Percentiles rank a stretch among this genome's conserved stretches.
These are phyloP conservation scores for Amaranthus hypochondriacus DNA, from an alignment of 148 eudicot species.

Conservation along the genomic window DNA sequence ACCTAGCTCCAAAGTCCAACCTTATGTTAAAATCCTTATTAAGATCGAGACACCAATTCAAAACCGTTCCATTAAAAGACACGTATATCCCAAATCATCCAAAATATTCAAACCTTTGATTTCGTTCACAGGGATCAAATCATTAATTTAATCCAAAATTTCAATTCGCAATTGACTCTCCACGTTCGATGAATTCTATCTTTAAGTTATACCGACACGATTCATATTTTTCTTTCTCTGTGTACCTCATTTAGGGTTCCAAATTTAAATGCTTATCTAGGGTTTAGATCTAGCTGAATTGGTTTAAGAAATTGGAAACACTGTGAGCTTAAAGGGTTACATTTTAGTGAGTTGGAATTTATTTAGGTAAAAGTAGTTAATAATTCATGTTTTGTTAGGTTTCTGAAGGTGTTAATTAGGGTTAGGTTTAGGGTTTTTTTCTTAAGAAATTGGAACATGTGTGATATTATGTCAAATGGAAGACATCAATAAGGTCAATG, in stretches of 20 bases:
- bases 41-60: not conserved
- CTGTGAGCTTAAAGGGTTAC: not conserved
- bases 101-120: slow-evolving; percentile 9
- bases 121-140: not conserved
- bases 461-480: slow-evolving; percentile 59
- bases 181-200: not conserved
- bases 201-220: not conserved
- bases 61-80: slow-evolving; percentile 8
- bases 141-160: not conserved
- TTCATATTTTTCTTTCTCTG: not conserved
- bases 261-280: not conserved
- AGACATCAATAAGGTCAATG: slow-evolving; percentile 35
- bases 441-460: slow-evolving; percentile 16
- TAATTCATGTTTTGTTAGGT: no score
- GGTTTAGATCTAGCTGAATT: slow-evolving; percentile 12
- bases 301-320: not conserved
- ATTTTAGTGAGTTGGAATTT: not conserved
- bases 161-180: slow-evolving; percentile 5
- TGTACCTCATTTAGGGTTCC: slow-evolving; percentile 6
- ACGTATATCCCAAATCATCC: slow-evolving; percentile 10
- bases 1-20: no score
- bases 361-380: not conserved
- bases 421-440: slow-evolving; percentile 28
- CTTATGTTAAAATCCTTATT: not conserved
- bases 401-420: not conserved